A percentile compares a stretch with the other conserved stretches of the same genome.
Conservation (phyloP, 352 stramenopile species). For the Phytophthora palmivora region DNA sequence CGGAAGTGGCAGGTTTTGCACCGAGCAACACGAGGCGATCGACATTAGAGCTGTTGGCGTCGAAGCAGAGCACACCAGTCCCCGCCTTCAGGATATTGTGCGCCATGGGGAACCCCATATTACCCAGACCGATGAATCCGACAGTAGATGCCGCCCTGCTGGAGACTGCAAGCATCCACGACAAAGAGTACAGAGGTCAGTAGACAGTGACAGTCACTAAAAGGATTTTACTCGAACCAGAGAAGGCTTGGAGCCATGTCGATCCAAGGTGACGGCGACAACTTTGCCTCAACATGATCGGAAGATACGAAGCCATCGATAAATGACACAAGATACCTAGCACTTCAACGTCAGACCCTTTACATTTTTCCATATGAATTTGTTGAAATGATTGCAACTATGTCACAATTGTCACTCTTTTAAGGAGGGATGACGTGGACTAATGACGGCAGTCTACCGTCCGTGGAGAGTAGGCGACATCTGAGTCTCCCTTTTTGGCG, state of each 20-base stretch:
- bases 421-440: conserved; percentile 3
- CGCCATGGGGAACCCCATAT: conserved; percentile 94
- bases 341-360: too few relatives aligned
- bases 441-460: neutral
- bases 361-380: conserved; percentile 7
- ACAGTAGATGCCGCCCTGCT: conserved; percentile 32
- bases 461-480: conserved; percentile 21
- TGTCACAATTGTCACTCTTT: conserved; percentile 5
- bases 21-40: conserved; percentile 37
- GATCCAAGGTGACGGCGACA: neutral
- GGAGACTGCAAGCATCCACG: neutral
- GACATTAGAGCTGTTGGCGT: conserved; percentile 47
- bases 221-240: conserved; percentile 13
- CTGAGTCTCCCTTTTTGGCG: neutral
- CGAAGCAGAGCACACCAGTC: conserved; percentile 68
- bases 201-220: neutral
- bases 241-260: conserved; percentile 14
- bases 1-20: conserved; percentile 41
- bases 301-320: neutral
- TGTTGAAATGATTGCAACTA: conserved; percentile 1
- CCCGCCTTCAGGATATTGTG: conserved; percentile 85
- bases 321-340: neutral
- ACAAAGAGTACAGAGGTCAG: conserved; percentile 1
- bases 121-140: conserved; percentile 92
- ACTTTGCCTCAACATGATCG: conserved; percentile 14